Percentiles rank a stretch among this genome's conserved stretches.
Conservation (phyloP, 306 rosid species). For the Rosa chinensis region DNA sequence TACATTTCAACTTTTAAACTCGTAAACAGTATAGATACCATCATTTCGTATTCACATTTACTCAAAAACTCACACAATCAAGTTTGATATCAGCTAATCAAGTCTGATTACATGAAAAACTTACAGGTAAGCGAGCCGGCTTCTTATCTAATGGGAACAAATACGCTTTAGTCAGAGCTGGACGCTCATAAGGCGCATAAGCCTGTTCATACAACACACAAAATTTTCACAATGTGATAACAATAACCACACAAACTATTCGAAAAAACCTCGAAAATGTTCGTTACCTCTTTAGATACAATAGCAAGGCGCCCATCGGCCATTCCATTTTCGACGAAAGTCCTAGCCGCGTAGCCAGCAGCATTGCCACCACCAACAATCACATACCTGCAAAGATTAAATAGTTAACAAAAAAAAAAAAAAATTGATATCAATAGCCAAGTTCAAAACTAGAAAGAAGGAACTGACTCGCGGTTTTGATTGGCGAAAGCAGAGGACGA, state of each 20-base stretch:
- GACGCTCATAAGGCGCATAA: slow-evolving; percentile 95
- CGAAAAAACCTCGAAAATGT: neutral
- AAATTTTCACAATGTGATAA: neutral
- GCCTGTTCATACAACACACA: slow-evolving; percentile 42
- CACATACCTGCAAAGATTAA: slow-evolving; percentile 57
- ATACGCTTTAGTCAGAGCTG: slow-evolving; percentile 83
- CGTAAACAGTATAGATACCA: neutral
- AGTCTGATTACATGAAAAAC: slow-evolving; percentile 11
- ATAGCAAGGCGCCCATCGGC: slow-evolving; percentile 96
- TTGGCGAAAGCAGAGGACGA: slow-evolving; percentile 59
- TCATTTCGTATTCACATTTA: neutral
- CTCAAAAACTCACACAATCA: neutral
- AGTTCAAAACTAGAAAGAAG: neutral
- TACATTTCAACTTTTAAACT: neutral
- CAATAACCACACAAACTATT: neutral
- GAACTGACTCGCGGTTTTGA: slow-evolving; percentile 72
- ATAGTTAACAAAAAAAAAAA: neutral
- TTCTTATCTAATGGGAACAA: slow-evolving; percentile 84
- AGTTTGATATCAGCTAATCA: neutral
- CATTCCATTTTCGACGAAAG: slow-evolving; percentile 89
- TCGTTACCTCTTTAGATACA: slow-evolving; percentile 78
- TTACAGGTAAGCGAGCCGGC: slow-evolving; percentile 94
- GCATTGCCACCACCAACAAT: slow-evolving; percentile 97
- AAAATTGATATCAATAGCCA: neutral
- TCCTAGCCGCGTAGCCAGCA: slow-evolving; percentile 92